Conservation (phyloP, 495 filamentous ascomycete species). For the Penicillium manginii region DNA sequence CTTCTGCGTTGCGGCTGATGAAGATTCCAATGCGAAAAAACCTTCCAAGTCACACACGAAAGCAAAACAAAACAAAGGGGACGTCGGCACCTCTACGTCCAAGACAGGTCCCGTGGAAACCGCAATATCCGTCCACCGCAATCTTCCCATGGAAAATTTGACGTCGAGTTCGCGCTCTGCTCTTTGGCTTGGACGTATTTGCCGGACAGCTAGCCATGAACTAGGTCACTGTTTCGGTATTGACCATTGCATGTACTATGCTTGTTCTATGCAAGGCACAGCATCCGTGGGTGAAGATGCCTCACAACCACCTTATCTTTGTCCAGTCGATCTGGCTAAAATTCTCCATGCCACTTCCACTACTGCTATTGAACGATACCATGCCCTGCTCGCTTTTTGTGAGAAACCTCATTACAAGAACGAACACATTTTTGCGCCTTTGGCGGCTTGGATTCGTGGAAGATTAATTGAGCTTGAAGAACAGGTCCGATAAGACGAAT, state of each 20-base stretch:
- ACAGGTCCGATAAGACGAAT: not conserved
- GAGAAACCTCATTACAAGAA: slow-evolving; percentile 16
- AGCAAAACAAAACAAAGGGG: not conserved
- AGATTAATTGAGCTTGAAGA: not conserved
- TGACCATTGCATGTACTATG: slow-evolving; percentile 69
- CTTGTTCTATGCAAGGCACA: slow-evolving; percentile 70
- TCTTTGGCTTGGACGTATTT: slow-evolving; percentile 61
- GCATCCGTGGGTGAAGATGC: slow-evolving; percentile 63
- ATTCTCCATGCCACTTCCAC: slow-evolving; percentile 42
- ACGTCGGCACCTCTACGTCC: not conserved
- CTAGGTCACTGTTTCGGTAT: slow-evolving; percentile 69
- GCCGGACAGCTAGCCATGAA: slow-evolving; percentile 64
- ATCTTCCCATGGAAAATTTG: not conserved
- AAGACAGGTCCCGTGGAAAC: slow-evolving; percentile 3
- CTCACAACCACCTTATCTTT: slow-evolving; percentile 68
- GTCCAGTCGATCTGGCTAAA: slow-evolving; percentile 65
- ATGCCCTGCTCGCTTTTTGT: slow-evolving; percentile 49
- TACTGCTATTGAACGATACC: slow-evolving; percentile 41
- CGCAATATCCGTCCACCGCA: slow-evolving; percentile 13
- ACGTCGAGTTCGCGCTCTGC: not conserved
- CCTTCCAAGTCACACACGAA: not conserved
- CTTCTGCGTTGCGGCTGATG: slow-evolving; percentile 21
- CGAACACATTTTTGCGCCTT: slow-evolving; percentile 21
- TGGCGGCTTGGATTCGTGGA: slow-evolving; percentile 28
- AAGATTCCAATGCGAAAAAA: not conserved